A percentile compares a stretch with the other conserved stretches of the same genome.
Conservation (phyloP, 768 basidiomycete genomes). For the Tulasnella sp. region DNA sequence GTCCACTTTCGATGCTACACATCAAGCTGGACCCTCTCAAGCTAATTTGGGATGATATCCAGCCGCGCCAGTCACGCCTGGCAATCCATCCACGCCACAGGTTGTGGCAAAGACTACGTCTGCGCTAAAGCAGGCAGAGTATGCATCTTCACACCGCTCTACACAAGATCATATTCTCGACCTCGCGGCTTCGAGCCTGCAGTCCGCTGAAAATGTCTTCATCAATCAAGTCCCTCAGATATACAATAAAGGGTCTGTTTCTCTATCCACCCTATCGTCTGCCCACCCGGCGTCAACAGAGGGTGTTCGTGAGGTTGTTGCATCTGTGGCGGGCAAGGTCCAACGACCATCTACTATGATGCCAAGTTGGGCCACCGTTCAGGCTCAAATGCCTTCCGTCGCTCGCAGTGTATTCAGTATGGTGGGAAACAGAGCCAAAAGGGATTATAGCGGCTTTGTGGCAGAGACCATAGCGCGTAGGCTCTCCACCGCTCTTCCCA, state of each 20-base stretch:
- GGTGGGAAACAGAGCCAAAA: neutral
- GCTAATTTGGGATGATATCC: neutral
- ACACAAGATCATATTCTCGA: neutral
- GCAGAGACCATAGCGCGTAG: neutral
- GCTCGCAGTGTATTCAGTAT: neutral
- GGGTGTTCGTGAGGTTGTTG: too few relatives aligned
- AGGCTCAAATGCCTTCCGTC: neutral
- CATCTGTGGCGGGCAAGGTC: too few relatives aligned
- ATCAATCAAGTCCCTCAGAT: too few relatives aligned
- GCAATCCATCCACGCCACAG: neutral
- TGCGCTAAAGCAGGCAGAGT: neutral
- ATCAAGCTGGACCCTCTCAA: too few relatives aligned
- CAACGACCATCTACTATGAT: too few relatives aligned
- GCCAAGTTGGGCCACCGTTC: too few relatives aligned
- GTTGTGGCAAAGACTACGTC: neutral
- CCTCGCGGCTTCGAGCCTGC: neutral
- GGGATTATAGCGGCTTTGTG: neutral
- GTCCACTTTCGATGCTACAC: neutral
- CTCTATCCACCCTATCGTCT: too few relatives aligned
- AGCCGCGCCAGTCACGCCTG: neutral
- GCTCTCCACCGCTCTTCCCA: slow-evolving; percentile 36
- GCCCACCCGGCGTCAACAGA: too few relatives aligned
- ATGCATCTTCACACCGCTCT: neutral
- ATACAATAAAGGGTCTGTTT: too few relatives aligned
- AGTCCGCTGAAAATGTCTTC: too few relatives aligned